Conservation (phyloP, 345 rosid genomes). For the Ricinus communis region DNA sequence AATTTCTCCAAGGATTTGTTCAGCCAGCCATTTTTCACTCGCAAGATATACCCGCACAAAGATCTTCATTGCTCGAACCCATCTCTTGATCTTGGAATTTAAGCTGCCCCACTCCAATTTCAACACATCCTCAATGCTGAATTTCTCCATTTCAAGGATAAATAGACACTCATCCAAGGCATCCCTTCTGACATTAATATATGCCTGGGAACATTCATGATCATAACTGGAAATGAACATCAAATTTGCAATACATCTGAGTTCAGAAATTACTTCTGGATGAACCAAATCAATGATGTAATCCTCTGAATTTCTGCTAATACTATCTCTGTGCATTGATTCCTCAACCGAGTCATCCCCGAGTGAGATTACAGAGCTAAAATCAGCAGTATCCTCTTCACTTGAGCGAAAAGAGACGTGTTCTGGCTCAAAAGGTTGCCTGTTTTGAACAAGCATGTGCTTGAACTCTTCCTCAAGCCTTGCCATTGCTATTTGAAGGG, state of each 20-base stretch:
- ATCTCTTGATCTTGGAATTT: conserved; percentile 80
- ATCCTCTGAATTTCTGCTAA: conserved; percentile 59
- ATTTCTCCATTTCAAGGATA: conserved; percentile 72
- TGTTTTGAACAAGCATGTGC: conserved; percentile 64
- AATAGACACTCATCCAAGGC: conserved; percentile 76
- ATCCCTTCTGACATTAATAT: conserved; percentile 57
- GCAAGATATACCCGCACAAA: conserved; percentile 68
- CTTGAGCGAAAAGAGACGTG: conserved; percentile 61
- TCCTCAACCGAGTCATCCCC: conserved; percentile 70
- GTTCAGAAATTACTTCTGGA: conserved; percentile 62
- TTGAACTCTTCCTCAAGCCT: conserved; percentile 88
- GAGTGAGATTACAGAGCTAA: conserved; percentile 49
- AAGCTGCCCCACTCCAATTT: conserved; percentile 73
- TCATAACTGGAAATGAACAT: conserved; percentile 68
- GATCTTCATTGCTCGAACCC: conserved; percentile 68
- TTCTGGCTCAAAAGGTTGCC: conserved; percentile 67
- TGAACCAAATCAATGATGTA: conserved; percentile 60
- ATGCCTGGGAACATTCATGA: conserved; percentile 76
- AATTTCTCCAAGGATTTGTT: conserved; percentile 60
- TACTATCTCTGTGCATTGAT: conserved; percentile 46
- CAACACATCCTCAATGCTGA: conserved; percentile 82
- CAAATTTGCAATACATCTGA: conserved; percentile 61
- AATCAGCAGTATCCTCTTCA: conserved; percentile 59
- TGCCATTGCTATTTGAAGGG: conserved; percentile 79
- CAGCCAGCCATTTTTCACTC: conserved; percentile 67